These are phyloP conservation scores for Ogataea henricii DNA, from an alignment of 805 yeast genomes.

Conservation along the genomic window DNA sequence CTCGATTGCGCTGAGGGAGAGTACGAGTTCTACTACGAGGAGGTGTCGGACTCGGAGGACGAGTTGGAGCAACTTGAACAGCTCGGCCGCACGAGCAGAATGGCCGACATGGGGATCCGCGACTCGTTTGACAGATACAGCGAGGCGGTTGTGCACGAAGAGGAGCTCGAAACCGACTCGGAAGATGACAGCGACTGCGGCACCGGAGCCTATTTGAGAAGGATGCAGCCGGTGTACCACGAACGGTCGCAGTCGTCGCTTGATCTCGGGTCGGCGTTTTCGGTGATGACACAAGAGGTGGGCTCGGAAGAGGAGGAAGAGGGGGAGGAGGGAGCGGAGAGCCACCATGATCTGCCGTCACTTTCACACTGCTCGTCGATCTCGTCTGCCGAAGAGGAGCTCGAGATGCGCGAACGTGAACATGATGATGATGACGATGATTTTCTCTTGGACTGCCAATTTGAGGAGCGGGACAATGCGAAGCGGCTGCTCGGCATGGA, in stretches of 20 bases:
- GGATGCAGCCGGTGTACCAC: constrained; percentile 7
- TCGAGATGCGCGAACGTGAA: constrained; percentile 5
- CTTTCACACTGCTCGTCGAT: constrained; percentile 32
- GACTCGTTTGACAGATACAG: not conserved
- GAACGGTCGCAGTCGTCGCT: constrained; percentile 3
- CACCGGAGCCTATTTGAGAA: constrained; percentile 9
- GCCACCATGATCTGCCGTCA: constrained; percentile 29
- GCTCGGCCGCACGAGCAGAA: constrained; percentile 1
- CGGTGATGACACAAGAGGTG: constrained; percentile 7
- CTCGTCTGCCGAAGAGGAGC: constrained; percentile 28
- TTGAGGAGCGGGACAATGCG: not conserved
- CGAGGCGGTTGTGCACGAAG: constrained; percentile 4
- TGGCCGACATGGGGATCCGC: not conserved
- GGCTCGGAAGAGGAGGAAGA: constrained; percentile 13
- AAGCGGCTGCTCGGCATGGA: not conserved
- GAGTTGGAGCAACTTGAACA: constrained; percentile 6
- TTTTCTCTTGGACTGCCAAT: not conserved
- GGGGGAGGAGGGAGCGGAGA: no score
- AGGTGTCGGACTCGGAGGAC: constrained; percentile 18
- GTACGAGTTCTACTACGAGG: constrained; percentile 22
- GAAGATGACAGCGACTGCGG: constrained; percentile 18
- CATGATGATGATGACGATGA: constrained; percentile 8
- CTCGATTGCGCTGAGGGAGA: constrained; percentile 16
- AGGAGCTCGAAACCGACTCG: constrained; percentile 10
- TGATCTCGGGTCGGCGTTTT: constrained; percentile 8